phyloP scores from a whole-genome alignment of 2,329 filamentous ascomycete genomes.

The Nannizziopsis arthrosporioides region DNA sequence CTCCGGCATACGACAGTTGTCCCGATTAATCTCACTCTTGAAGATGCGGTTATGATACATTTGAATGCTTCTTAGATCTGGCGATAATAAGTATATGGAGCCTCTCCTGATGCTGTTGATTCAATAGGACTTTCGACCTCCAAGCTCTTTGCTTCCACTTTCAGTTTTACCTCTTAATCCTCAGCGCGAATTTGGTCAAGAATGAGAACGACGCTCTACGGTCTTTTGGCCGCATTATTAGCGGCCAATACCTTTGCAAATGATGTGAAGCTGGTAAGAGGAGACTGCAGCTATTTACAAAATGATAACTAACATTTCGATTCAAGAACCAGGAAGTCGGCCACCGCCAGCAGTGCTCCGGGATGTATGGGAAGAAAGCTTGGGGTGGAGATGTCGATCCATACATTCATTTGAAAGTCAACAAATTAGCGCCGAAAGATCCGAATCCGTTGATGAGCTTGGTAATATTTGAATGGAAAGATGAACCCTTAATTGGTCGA shows the following conservation, averaged over 20 bases:
- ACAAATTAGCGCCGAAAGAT: constrained; percentile 47
- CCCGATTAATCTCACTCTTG: background rate
- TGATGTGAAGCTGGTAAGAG: constrained; percentile 36
- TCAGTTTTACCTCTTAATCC: background rate
- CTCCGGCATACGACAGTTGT: constrained; percentile 2
- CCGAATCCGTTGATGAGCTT: constrained; percentile 68
- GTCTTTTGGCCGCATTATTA: constrained; percentile 28
- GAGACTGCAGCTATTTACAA: background rate
- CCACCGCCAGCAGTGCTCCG: constrained; percentile 71
- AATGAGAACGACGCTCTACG: constrained; percentile 33
- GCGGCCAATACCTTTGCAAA: constrained; percentile 32
- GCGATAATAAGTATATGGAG: no score
- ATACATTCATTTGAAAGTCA: constrained; percentile 76
- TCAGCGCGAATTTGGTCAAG: constrained; percentile 9
- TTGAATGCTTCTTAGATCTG: no score
- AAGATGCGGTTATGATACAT: background rate
- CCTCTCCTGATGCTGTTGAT: background rate
- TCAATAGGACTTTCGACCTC: background rate
- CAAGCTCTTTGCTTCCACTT: background rate
- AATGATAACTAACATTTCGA: background rate
- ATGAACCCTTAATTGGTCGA: constrained; percentile 66
- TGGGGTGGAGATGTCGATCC: constrained; percentile 86
- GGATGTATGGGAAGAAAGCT: constrained; percentile 83
- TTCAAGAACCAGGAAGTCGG: constrained; percentile 60
- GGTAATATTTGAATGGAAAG: constrained; percentile 88